These are phyloP conservation scores for Bruguiera sexangula DNA, from an alignment of 345 rosid species.

Conservation along the genomic window DNA sequence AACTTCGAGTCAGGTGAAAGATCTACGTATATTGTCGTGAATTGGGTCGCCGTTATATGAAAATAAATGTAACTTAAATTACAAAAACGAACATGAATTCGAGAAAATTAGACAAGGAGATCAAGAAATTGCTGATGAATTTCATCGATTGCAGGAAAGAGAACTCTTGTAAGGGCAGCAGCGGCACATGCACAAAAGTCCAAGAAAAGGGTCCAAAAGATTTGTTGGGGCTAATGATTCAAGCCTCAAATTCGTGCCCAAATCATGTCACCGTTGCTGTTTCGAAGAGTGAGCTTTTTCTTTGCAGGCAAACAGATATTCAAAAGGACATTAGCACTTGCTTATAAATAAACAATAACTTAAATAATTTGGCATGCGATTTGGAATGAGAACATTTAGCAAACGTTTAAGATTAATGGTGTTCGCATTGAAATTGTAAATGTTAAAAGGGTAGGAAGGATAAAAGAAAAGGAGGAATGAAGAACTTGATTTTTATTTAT, in stretches of 20 bases:
- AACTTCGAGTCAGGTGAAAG: too few relatives aligned
- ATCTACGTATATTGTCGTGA: too few relatives aligned
- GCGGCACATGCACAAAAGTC: too few relatives aligned
- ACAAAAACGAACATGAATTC: slow-evolving; percentile 22
- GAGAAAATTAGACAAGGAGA: slow-evolving; percentile 24
- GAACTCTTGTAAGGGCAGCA: background rate
- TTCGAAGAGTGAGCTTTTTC: slow-evolving; percentile 62
- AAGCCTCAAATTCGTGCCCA: slow-evolving; percentile 24
- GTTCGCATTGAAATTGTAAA: too few relatives aligned
- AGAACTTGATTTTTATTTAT: too few relatives aligned
- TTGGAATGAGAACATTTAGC: too few relatives aligned
- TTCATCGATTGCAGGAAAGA: slow-evolving; percentile 15
- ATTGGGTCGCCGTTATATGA: too few relatives aligned
- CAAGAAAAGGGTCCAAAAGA: slow-evolving; percentile 17
- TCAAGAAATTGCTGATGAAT: slow-evolving; percentile 13
- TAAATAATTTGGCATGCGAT: too few relatives aligned
- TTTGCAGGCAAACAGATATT: slow-evolving; percentile 46
- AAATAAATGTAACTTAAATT: too few relatives aligned
- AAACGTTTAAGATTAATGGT: too few relatives aligned
- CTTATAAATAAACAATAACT: background rate
- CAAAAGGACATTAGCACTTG: background rate
- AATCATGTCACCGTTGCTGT: slow-evolving; percentile 34
- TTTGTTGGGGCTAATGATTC: slow-evolving; percentile 25
- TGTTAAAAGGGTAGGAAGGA: too few relatives aligned
- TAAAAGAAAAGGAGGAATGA: too few relatives aligned